Evolutionary conservation across 1,284 basidiomycete species (phyloP).

Genomic region (Sanghuangporus sanghuang): DNA sequence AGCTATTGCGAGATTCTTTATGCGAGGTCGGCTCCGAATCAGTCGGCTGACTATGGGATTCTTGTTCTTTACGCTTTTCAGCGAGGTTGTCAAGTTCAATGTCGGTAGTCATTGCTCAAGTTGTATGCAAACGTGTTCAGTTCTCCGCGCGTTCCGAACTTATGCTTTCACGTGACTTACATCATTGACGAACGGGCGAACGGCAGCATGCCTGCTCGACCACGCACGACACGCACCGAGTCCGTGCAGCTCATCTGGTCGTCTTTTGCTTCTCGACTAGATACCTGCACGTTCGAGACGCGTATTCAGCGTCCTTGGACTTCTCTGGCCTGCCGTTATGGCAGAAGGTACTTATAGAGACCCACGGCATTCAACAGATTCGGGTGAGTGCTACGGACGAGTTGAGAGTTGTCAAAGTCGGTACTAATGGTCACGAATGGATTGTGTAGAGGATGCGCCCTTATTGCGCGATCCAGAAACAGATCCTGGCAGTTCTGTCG

Average conservation of each 20-base stretch:
- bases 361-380: constrained; percentile 25
- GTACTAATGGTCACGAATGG: neutral
- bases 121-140: neutral
- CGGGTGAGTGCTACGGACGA: constrained; percentile 20
- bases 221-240: neutral
- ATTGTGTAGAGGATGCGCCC: constrained; percentile 46
- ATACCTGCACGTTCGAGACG: neutral
- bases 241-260: neutral
- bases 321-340: constrained; percentile 1
- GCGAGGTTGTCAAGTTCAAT: constrained; percentile 17
- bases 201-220: no score
- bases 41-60: neutral
- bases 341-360: constrained; percentile 19
- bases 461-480: constrained; percentile 41
- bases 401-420: neutral
- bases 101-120: constrained; percentile 13
- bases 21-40: neutral
- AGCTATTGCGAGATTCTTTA: constrained; percentile 3
- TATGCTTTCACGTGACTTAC: neutral
- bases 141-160: no score
- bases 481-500: constrained; percentile 6
- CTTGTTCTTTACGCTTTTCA: constrained; percentile 4
- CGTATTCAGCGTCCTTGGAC: neutral
- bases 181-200: neutral
- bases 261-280: neutral